A percentile compares a stretch with the other conserved stretches of the same genome.
phyloP scores from a whole-genome alignment of 1,284 basidiomycete species.

The Inonotus obliquus region DNA sequence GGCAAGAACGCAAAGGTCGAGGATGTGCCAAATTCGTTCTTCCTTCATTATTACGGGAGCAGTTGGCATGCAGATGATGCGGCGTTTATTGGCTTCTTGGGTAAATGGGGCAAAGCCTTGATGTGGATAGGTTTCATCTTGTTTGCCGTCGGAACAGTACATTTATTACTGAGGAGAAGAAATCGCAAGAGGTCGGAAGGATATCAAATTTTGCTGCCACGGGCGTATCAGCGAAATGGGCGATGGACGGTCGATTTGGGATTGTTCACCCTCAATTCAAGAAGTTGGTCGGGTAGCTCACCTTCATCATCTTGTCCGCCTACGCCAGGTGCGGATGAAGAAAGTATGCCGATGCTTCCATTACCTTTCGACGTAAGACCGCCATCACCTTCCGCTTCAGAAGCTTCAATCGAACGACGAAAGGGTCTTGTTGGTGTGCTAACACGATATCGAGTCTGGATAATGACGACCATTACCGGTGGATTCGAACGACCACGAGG shows the following conservation, averaged over 20 bases:
- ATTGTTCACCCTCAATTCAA: slow-evolving; percentile 46
- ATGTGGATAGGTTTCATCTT: slow-evolving; percentile 80
- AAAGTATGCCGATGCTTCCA: slow-evolving; percentile 54
- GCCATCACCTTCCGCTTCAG: slow-evolving; percentile 50
- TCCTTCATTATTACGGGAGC: slow-evolving; percentile 93
- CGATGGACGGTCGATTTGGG: slow-evolving; percentile 70
- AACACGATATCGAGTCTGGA: slow-evolving; percentile 50
- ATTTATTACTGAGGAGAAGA: slow-evolving; percentile 45
- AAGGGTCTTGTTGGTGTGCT: slow-evolving; percentile 40
- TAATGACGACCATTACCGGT: slow-evolving; percentile 42
- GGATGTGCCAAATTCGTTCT: slow-evolving; percentile 90
- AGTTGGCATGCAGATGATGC: slow-evolving; percentile 97
- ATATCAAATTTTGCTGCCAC: slow-evolving; percentile 72
- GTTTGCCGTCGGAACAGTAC: slow-evolving; percentile 62
- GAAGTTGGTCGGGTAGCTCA: slow-evolving; percentile 36
- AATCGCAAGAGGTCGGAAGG: slow-evolving; percentile 49
- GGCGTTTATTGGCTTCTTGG: slow-evolving; percentile 87
- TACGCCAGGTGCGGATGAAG: slow-evolving; percentile 44
- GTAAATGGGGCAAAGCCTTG: slow-evolving; percentile 77
- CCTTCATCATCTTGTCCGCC: slow-evolving; percentile 38
- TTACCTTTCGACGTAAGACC: slow-evolving; percentile 55
- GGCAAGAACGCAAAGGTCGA: slow-evolving; percentile 90
- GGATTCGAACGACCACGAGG: slow-evolving; percentile 36
- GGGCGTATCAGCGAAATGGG: slow-evolving; percentile 61
- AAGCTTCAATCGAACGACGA: slow-evolving; percentile 35